These are phyloP conservation scores for Ceratobasidium theobromae DNA, from an alignment of 1,284 basidiomycete genomes.

Conservation along the genomic window DNA sequence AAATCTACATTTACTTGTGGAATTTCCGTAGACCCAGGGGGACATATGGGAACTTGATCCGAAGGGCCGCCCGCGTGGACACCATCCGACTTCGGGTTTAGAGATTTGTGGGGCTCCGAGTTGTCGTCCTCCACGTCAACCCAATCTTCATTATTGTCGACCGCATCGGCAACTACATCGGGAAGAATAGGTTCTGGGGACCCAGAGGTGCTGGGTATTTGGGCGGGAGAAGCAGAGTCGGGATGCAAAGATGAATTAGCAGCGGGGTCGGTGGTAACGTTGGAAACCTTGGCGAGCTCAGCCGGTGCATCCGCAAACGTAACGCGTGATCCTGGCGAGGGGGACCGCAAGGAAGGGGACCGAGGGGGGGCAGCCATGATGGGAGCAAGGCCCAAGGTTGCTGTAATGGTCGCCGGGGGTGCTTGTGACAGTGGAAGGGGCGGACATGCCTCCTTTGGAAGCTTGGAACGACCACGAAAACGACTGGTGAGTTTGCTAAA, in stretches of 20 bases:
- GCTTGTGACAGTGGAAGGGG: no score
- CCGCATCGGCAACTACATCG: constrained; percentile 1
- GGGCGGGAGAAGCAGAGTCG: background rate
- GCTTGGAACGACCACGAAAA: constrained; percentile 21
- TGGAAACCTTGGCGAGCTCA: background rate
- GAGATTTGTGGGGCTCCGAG: constrained; percentile 8
- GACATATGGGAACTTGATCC: background rate
- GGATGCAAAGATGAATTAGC: background rate
- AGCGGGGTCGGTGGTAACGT: background rate
- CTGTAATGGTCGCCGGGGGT: background rate
- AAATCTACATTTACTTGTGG: background rate
- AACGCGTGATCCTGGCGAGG: constrained; percentile 23
- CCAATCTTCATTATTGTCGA: constrained; percentile 8
- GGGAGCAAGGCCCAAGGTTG: background rate
- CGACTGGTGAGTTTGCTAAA: constrained; percentile 29
- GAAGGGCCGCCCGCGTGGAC: background rate
- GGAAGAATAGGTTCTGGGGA: background rate
- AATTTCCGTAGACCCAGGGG: background rate
- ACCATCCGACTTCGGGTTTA: background rate
- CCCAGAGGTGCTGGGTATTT: background rate
- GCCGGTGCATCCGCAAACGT: constrained; percentile 7
- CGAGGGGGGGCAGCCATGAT: no score
- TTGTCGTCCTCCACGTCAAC: constrained; percentile 23
- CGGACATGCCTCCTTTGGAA: background rate
- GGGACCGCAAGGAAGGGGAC: constrained; percentile 24